Evolutionary conservation across 108 stramenopile genomes (phyloP).

Genomic region (Nitzschia sp.): DNA sequence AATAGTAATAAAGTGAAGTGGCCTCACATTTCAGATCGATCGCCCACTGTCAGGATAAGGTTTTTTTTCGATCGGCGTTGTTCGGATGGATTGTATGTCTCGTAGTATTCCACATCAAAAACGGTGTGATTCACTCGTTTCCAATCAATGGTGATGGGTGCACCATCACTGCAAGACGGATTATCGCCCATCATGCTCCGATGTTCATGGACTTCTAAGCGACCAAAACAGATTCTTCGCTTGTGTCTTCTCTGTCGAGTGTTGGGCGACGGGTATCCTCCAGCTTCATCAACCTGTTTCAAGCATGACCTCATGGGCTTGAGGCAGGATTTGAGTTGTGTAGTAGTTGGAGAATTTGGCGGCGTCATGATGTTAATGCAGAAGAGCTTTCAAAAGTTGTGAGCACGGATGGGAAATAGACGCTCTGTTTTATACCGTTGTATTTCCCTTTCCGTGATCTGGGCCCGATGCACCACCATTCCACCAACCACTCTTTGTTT

Average conservation of each 20-base stretch:
- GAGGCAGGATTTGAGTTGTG: background rate
- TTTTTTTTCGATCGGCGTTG: constrained; percentile 4
- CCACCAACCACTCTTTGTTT: too few species aligned
- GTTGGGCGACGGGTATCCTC: background rate
- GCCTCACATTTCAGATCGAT: constrained; percentile 7
- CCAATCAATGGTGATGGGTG: constrained; percentile 37
- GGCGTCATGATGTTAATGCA: background rate
- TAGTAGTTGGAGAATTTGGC: background rate
- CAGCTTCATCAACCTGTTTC: background rate
- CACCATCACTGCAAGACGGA: constrained; percentile 24
- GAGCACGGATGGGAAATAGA: too few species aligned
- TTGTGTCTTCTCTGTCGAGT: constrained; percentile 4
- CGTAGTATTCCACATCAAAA: constrained; percentile 16
- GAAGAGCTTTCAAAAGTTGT: too few species aligned
- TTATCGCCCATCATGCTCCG: constrained; percentile 31
- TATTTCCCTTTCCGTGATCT: too few species aligned
- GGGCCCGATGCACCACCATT: too few species aligned
- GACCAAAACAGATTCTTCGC: constrained; percentile 17
- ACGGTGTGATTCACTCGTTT: background rate
- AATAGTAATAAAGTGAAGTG: too few species aligned
- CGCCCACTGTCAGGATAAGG: background rate
- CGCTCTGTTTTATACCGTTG: too few species aligned
- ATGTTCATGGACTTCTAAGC: constrained; percentile 24
- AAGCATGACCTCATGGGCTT: background rate
- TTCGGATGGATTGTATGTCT: constrained; percentile 19